phyloP scores from a whole-genome alignment of 1,139 yeast species.

The Saccharomyces hybrid region DNA sequence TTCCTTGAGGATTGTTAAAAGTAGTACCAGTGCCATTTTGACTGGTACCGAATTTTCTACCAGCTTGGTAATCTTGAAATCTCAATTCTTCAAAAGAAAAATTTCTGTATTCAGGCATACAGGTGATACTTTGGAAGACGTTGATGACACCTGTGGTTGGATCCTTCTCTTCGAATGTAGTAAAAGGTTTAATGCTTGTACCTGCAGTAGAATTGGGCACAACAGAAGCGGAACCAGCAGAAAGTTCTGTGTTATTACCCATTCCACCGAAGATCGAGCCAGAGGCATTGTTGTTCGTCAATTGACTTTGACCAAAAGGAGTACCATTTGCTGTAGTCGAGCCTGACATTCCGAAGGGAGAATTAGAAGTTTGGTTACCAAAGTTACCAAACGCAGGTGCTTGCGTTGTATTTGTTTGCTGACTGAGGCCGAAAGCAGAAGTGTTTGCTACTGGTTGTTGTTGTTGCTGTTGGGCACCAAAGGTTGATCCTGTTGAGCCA shows the following conservation, averaged over 20 bases:
- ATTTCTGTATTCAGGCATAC: constrained; percentile 85
- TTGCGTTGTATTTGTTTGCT: background rate
- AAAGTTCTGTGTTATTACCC: constrained; percentile 15
- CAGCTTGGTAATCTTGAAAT: constrained; percentile 76
- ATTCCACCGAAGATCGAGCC: constrained; percentile 3
- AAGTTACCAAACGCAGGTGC: constrained; percentile 4
- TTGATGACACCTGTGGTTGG: constrained; percentile 48
- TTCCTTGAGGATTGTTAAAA: constrained; percentile 31
- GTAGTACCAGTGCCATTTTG: constrained; percentile 21
- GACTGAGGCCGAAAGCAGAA: background rate
- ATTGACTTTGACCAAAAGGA: constrained; percentile 2
- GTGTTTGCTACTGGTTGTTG: constrained; percentile 2
- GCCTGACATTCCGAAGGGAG: constrained; percentile 18
- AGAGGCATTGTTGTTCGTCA: constrained; percentile 4
- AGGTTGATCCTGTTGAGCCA: constrained; percentile 32
- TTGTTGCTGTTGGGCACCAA: constrained; percentile 23
- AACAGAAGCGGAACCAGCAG: constrained; percentile 31
- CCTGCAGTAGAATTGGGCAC: constrained; percentile 41
- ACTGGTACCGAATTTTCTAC: constrained; percentile 40
- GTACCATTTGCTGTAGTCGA: background rate
- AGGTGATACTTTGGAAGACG: constrained; percentile 64
- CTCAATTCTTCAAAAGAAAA: constrained; percentile 85
- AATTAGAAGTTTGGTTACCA: constrained; percentile 34
- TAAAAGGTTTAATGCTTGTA: constrained; percentile 62
- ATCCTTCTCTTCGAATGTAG: constrained; percentile 67